Evolutionary conservation across 2,329 filamentous ascomycete species (phyloP).

Genomic region (Neopestalotiopsis clavispora): DNA sequence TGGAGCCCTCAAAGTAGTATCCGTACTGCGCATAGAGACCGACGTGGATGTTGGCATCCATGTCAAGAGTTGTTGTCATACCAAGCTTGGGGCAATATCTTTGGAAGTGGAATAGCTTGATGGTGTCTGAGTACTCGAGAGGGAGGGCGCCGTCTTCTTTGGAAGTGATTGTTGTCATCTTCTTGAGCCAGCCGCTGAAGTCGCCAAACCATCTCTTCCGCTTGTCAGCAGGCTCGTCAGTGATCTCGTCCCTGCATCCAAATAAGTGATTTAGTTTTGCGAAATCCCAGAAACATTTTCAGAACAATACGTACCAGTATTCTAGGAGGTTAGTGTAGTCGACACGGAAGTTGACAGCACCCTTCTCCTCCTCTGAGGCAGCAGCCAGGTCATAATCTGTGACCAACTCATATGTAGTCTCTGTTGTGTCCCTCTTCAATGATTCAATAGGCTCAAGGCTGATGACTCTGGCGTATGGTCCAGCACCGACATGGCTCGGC

Average conservation of each 20-base stretch:
- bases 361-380: constrained; percentile 2
- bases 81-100: background rate
- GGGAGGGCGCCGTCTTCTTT: background rate
- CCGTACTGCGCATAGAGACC: constrained; percentile 3
- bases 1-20: constrained; percentile 4
- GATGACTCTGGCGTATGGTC: constrained; percentile 4
- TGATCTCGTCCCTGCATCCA: background rate
- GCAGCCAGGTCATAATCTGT: constrained; percentile 4
- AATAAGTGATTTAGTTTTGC: background rate
- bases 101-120: constrained; percentile 9
- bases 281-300: background rate
- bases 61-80: background rate
- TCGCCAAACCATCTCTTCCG: constrained; percentile 5
- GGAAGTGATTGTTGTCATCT: constrained; percentile 3
- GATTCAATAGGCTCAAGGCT: constrained; percentile 2
- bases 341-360: constrained; percentile 2
- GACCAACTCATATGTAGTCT: background rate
- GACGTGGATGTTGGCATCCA: constrained; percentile 6
- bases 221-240: background rate
- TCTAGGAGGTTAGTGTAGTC: constrained; percentile 1
- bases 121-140: background rate
- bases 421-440: constrained; percentile 7
- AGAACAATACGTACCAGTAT: background rate
- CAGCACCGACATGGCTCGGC: constrained; percentile 7
- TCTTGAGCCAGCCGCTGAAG: constrained; percentile 4